These are phyloP conservation scores for Candida sanyiensis DNA, from an alignment of 805 yeast genomes.

Conservation along the genomic window DNA sequence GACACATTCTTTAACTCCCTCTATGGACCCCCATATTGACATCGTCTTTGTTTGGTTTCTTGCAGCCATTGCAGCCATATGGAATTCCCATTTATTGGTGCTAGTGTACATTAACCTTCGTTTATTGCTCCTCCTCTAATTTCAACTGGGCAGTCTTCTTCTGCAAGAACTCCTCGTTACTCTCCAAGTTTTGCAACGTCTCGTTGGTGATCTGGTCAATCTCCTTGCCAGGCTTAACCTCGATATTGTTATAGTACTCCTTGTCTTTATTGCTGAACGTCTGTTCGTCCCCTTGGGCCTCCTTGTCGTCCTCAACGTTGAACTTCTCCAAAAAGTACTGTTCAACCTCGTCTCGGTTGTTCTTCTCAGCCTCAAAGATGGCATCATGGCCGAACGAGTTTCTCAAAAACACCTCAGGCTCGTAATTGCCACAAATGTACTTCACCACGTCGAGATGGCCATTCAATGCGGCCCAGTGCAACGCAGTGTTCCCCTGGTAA, in stretches of 20 bases:
- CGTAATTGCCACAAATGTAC: conserved; percentile 62
- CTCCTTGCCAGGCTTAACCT: conserved; percentile 45
- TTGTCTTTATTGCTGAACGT: conserved; percentile 37
- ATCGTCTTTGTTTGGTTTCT: too few relatives aligned
- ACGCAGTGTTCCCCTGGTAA: conserved; percentile 85
- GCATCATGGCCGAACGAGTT: conserved; percentile 77
- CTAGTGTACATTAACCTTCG: not conserved
- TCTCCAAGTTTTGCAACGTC: conserved; percentile 36
- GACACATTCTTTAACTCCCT: too few relatives aligned
- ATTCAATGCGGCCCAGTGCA: conserved; percentile 94
- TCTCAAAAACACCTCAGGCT: conserved; percentile 76
- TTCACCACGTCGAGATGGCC: conserved; percentile 75
- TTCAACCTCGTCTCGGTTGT: conserved; percentile 69
- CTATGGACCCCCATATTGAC: too few relatives aligned
- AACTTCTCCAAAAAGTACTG: conserved; percentile 68
- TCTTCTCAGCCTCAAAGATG: conserved; percentile 83
- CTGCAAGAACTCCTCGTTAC: conserved; percentile 26
- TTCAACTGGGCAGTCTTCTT: conserved; percentile 26
- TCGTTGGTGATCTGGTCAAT: conserved; percentile 44
- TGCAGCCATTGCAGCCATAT: too few relatives aligned
- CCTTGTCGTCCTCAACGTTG: conserved; percentile 59
- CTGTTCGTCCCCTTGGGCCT: conserved; percentile 32
- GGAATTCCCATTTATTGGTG: too few relatives aligned
- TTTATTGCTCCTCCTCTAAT: conserved; percentile 1
- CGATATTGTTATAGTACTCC: conserved; percentile 24